A percentile compares a stretch with the other conserved stretches of the same genome.
phyloP scores from a whole-genome alignment of 257 asterid genomes.

The Solanum appendiculatum region DNA sequence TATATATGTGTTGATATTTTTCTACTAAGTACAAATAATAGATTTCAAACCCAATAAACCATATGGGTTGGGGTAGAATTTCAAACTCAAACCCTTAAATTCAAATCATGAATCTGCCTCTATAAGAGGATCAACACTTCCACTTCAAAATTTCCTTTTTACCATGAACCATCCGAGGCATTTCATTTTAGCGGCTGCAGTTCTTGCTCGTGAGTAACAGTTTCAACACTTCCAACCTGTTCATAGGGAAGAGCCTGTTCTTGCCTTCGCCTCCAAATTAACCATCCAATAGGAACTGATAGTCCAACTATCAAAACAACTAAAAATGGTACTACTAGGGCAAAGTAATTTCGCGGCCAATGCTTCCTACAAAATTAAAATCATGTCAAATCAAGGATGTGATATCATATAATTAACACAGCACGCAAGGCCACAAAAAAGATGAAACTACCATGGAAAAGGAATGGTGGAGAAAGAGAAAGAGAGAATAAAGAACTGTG shows the following conservation, averaged over 20 bases:
- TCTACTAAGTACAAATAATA: neutral
- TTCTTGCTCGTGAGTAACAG: conserved; percentile 61
- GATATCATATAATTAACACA: neutral
- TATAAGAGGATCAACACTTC: neutral
- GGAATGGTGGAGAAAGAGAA: neutral
- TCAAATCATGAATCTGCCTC: neutral
- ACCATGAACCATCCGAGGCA: neutral
- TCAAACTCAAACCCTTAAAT: neutral
- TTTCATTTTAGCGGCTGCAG: conserved; percentile 58
- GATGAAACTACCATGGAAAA: neutral
- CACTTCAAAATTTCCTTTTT: neutral
- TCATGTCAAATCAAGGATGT: neutral
- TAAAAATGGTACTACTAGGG: conserved; percentile 17
- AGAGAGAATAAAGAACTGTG: neutral
- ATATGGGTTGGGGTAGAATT: neutral
- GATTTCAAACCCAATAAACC: neutral
- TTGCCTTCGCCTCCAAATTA: conserved; percentile 43
- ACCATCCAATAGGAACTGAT: conserved; percentile 54
- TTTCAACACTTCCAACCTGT: conserved; percentile 60
- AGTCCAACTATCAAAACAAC: conserved; percentile 34
- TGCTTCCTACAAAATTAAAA: conserved; percentile 38
- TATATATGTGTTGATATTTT: neutral
- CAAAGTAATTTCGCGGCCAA: conserved; percentile 40
- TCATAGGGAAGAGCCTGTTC: conserved; percentile 38
- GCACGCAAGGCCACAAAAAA: neutral